Evolutionary conservation across 495 filamentous ascomycete genomes (phyloP), one percentile per base, ranked within the genome.

Genomic region (Talaromyces ruber): DNA sequence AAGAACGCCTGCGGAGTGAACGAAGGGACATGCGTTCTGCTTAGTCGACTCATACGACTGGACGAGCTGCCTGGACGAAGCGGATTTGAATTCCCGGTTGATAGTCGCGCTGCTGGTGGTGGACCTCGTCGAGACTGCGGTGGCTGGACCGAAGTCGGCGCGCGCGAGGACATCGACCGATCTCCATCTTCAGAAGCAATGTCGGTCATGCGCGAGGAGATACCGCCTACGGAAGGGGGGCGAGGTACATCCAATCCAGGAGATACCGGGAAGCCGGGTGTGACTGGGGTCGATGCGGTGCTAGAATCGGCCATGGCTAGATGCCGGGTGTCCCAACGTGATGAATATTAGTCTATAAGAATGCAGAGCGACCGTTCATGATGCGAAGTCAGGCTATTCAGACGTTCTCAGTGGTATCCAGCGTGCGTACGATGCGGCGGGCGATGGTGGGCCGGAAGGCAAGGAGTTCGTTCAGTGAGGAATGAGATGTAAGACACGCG

Each of bases 1-100:
- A 97, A 97, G 73, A 98, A 98, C 21, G 88, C 93, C 65, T 93
- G 88, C 14, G 92, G 91, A 7, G 92, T 86, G 29, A 98, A 76
- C 1, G 88, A 90, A 7, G 94, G 93, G 37, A 96, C 93, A 78
- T 98, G 94, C 18, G 89, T 93, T 67, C 86, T 82, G 70, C 89
- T 91, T 55, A 91, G 89, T 67, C 86, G 82, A 70, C 89, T 91
- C 3, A 81, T 82, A 2, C 86, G 83, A 71, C 89, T 91, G 1
- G 82, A 83, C 3, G 88, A 83, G 63, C 83, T 89, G 25, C 74
- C 72, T 11, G 88, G 88, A 64, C 87, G 70, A 64, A 74, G 79
- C 24, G 78, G 71, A 34, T 68, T 68, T 21, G 74, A 69, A 62
- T 72, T 76, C 6, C 66, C 62, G 8, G 43, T 45, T 30, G 54